A percentile compares a stretch with the other conserved stretches of the same genome.
Conservation (phyloP, 2,329 filamentous ascomycete species). For the Apiospora saccharicola region DNA sequence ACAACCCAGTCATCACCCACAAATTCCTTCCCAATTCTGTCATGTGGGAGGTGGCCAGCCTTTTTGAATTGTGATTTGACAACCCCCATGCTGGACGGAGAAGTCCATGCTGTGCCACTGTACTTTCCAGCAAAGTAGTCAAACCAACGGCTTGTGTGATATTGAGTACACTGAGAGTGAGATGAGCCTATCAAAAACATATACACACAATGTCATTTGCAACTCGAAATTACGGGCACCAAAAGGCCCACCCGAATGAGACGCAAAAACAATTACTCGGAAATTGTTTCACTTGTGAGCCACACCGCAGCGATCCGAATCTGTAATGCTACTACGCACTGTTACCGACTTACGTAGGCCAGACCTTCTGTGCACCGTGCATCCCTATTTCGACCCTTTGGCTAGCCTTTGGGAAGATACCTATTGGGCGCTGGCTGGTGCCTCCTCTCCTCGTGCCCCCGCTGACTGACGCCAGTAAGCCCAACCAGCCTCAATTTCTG, state of each 20-base stretch:
- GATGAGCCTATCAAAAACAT: neutral
- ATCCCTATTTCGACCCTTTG: neutral
- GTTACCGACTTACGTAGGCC: conserved; percentile 10
- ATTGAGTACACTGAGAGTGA: neutral
- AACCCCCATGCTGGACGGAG: neutral
- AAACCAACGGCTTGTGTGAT: conserved; percentile 10
- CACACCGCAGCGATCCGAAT: conserved; percentile 16
- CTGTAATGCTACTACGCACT: conserved; percentile 8
- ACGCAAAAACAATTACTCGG: conserved; percentile 3
- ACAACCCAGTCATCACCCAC: neutral
- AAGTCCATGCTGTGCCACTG: neutral
- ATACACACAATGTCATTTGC: neutral
- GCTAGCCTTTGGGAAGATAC: neutral
- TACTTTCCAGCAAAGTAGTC: neutral
- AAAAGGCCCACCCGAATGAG: conserved; percentile 1
- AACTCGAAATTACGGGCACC: neutral
- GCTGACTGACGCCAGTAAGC: neutral
- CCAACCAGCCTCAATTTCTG: neutral
- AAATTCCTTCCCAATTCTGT: conserved; percentile 9
- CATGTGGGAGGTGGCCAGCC: conserved; percentile 6
- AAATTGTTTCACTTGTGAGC: conserved; percentile 19
- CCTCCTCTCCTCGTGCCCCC: neutral
- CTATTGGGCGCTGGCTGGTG: too few species aligned
- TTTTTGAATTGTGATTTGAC: conserved; percentile 9
- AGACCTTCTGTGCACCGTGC: neutral